phyloP scores from a whole-genome alignment of 805 yeast genomes.

The Dipodascopsis uninucleata region DNA sequence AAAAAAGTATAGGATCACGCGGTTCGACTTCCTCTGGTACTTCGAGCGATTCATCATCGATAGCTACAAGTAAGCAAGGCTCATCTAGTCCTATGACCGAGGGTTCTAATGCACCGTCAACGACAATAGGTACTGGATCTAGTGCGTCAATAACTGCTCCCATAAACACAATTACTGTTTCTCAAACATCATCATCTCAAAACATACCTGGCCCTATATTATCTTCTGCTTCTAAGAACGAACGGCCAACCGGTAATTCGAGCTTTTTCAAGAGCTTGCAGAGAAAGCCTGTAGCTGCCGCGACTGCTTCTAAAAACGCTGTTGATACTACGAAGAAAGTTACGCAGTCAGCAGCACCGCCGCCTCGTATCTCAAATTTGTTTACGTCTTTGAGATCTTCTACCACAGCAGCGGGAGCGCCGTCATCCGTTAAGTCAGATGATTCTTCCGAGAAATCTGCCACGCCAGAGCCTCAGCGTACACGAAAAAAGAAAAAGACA shows the following conservation, averaged over 20 bases:
- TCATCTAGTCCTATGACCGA: too few relatives aligned
- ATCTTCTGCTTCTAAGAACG: neutral
- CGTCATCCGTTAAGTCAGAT: conserved; percentile 2
- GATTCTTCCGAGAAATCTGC: conserved; percentile 1
- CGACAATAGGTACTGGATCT: too few relatives aligned
- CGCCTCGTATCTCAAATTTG: conserved; percentile 7
- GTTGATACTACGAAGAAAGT: conserved; percentile 4
- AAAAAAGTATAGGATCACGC: neutral
- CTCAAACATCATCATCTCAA: conserved; percentile 2
- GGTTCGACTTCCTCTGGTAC: too few relatives aligned
- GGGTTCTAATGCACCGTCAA: too few relatives aligned
- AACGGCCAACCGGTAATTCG: conserved; percentile 8
- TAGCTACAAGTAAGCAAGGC: too few relatives aligned
- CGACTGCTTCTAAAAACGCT: neutral
- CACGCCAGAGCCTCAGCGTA: conserved; percentile 10
- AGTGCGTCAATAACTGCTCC: too few relatives aligned
- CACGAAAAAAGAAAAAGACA: conserved; percentile 29
- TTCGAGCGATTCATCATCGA: too few relatives aligned
- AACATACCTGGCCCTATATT: neutral
- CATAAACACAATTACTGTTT: too few relatives aligned
- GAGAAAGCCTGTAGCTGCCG: conserved; percentile 7
- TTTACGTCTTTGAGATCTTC: conserved; percentile 1
- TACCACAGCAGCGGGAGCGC: too few relatives aligned
- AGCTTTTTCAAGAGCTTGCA: conserved; percentile 24
- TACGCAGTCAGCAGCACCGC: conserved; percentile 9